Conservation (phyloP, 1,284 basidiomycete species). For the Dichomitus squalens region DNA sequence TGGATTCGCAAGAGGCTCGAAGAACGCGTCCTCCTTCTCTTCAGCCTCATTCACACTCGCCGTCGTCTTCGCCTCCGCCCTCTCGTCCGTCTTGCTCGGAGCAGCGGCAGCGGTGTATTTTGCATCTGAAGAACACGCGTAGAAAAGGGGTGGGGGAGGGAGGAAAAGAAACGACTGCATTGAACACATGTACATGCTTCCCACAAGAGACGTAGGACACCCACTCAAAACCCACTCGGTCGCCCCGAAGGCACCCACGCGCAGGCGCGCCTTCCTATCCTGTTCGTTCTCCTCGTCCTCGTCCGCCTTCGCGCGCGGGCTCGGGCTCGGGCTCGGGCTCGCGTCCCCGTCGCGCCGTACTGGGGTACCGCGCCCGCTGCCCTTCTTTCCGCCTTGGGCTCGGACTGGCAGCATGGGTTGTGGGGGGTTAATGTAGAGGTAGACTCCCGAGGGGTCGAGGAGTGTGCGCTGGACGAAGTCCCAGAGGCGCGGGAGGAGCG, state of each 20-base stretch:
- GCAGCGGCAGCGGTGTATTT: neutral
- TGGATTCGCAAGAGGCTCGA: slow-evolving; percentile 50
- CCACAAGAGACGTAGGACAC: slow-evolving; percentile 26
- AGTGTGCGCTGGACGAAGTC: slow-evolving; percentile 57
- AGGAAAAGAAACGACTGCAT: slow-evolving; percentile 6
- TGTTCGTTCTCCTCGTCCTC: slow-evolving; percentile 64
- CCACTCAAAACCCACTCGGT: slow-evolving; percentile 67
- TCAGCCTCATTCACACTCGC: slow-evolving; percentile 1
- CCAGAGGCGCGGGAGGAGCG: slow-evolving; percentile 39
- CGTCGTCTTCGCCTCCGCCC: neutral
- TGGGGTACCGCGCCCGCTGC: slow-evolving; percentile 37
- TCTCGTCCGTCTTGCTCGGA: slow-evolving; percentile 21
- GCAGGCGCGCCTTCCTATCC: slow-evolving; percentile 72
- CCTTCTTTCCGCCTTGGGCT: slow-evolving; percentile 26
- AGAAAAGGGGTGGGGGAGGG: neutral
- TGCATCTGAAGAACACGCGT: slow-evolving; percentile 12
- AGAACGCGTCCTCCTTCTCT: slow-evolving; percentile 22
- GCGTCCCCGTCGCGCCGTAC: slow-evolving; percentile 34
- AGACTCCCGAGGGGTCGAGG: slow-evolving; percentile 69
- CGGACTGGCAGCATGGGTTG: slow-evolving; percentile 40
- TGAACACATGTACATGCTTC: slow-evolving; percentile 11
- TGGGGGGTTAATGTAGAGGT: slow-evolving; percentile 70
- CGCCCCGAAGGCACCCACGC: slow-evolving; percentile 74
- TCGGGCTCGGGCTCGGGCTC: slow-evolving; percentile 37
- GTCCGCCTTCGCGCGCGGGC: slow-evolving; percentile 47